Percentiles rank a stretch among this genome's conserved stretches.
These are phyloP conservation scores for Eucalyptus pumila DNA, from an alignment of 345 rosid genomes.

Conservation along the genomic window DNA sequence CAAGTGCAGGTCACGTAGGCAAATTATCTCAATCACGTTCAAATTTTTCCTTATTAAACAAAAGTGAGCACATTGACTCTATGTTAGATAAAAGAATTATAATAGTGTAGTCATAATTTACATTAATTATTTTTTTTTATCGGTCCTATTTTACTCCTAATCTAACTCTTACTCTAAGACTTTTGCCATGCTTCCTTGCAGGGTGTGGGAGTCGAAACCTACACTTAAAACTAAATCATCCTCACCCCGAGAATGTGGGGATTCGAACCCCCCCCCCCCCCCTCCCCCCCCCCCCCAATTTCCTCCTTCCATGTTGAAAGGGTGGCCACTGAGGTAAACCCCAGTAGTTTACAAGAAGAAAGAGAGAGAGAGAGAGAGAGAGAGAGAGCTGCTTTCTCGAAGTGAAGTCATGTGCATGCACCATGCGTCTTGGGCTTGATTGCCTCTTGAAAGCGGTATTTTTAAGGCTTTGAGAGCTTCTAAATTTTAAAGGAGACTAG, in stretches of 20 bases:
- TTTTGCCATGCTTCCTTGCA: no score
- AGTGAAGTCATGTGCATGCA: neutral
- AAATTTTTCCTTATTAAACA: neutral
- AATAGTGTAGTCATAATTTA: neutral
- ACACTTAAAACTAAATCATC: no score
- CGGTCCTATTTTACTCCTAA: no score
- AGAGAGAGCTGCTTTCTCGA: neutral
- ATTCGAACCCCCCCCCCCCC: no score
- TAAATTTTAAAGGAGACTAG: neutral
- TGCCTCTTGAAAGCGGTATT: neutral
- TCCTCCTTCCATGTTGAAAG: no score
- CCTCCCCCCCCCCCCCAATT: no score
- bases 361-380: neutral
- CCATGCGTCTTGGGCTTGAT: neutral
- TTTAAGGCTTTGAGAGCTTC: neutral
- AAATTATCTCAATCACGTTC: neutral
- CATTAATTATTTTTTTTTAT: neutral
- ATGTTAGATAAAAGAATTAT: neutral
- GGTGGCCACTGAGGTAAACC: no score
- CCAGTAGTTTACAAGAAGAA: neutral
- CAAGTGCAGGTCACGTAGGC: neutral
- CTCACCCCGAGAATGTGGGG: no score
- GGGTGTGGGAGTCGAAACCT: no score
- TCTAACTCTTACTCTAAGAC: no score
- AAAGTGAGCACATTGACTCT: neutral